Evolutionary conservation across 495 filamentous ascomycete genomes (phyloP), one percentile per base, ranked within the genome.

Genomic region (Thozetella sp.): DNA sequence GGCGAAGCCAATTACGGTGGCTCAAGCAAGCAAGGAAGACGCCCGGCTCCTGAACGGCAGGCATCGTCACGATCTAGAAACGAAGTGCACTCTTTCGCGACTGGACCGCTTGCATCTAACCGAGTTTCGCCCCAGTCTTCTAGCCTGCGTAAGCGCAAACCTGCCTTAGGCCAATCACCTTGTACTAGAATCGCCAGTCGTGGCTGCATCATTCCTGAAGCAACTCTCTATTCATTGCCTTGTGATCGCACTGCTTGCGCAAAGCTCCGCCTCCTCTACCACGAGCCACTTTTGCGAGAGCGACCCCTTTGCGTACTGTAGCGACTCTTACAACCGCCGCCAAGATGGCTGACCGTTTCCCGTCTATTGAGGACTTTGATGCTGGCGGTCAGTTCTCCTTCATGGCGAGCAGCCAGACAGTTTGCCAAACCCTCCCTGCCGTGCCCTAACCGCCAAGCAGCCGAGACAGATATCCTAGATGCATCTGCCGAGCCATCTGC

Each of bases 331-430:
- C 10, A 9, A 46, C 51, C 23, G 25, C 54, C 48, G 22, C 60
- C 68, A 71, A 69, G 51, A 99, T 99, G 95, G 94, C 95, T 22
- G 93, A 98, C 78, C 83, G 93, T 70, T 99, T 99, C 76, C 95
- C 95, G 55, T 96, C 95, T 22, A 79, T 99, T 71, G 95, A 99
- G 73, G 95, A 98, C 71, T 93, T 98, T 74, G 90, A 94, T 69
- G 92, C 89, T 56, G 94, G 94, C 86, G 84, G 81, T 89, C 80
- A 72, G 74, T 67, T 46, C 22, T 22, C 2, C 27, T 27, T 43
- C 13, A n/a, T 55, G 51, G 20, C 22, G 53, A 57, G 53, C 48
- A 57, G 25, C 46, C 58, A 22, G 59, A 55, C 34, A 40, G 30
- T 43, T 46, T 62, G 23, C 50, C 59, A 22, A 55, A 56, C 57